Base-by-base conservation (phyloP, 768 basidiomycete genomes). In the Macrolepiota albuminosa region DNA sequence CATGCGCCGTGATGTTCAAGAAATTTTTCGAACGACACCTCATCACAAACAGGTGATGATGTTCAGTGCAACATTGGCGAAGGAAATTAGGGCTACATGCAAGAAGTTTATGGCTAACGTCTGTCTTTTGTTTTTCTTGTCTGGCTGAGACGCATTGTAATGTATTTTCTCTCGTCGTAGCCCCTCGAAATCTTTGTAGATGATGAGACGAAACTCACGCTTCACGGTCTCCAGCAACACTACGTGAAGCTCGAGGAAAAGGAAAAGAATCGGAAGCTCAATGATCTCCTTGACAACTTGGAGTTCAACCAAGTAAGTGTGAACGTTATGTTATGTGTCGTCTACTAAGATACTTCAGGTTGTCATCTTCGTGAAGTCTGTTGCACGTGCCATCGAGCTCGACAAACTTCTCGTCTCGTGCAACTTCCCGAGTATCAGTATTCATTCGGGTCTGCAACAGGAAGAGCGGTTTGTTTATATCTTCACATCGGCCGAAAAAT, bases 21-120 rank as follows among this genome's bases (percentile, higher is more conserved):
- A 99, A 80, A 98, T 99, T 69, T 99, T 98, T 85, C 89, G 96
- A 69, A 85, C 93, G 18, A 98, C 97, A 21, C 97, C 97, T 54
- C 96, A 97, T 76, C 95, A 97, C 84, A 99, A 99, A 81, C 96
- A 99, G 82, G 97, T 99, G 66, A 99, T 99, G 97, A 99, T 99
- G 97, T 99, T 99, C 82, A 96, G 94, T 68, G 97, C 97, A 43
- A 99, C 97, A 1, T 78, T 99, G 61, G 87, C 93, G 59, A 98
- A 99, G 81, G 97, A 98, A 65, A 96, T 99, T 60, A 84, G 97
- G 59, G 83, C 88, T 7, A 98, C 97, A 0, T 99, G 97, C 86
- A 98, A 98, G 79, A 98, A 99, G 73, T 99, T 99, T 75, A 99
- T 99, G 97, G 91, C 92, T 36, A 96, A 93, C 71, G 97, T 98